Conservation (phyloP, 2,329 filamentous ascomycete genomes). For the Trichoderma sp. region DNA sequence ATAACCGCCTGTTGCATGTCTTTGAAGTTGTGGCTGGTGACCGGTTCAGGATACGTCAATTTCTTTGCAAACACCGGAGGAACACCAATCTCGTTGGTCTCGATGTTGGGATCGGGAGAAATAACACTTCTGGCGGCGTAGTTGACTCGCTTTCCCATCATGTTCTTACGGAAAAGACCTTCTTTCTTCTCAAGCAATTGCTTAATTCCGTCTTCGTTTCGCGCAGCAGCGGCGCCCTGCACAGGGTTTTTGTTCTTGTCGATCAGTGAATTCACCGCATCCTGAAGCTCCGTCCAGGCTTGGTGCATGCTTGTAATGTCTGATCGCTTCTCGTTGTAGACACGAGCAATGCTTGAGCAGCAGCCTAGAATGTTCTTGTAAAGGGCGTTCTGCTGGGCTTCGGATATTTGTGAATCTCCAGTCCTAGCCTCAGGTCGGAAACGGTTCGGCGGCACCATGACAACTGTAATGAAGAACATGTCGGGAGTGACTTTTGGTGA, state of each 20-base stretch:
- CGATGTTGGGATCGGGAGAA: constrained; percentile 96
- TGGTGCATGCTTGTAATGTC: constrained; percentile 73
- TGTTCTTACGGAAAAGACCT: constrained; percentile 96
- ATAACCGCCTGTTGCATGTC: constrained; percentile 95
- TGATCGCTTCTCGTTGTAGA: constrained; percentile 50
- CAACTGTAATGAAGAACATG: constrained; percentile 88
- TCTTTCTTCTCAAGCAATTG: constrained; percentile 98
- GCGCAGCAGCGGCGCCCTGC: constrained; percentile 71
- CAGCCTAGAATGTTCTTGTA: constrained; percentile 81
- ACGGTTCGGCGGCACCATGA: constrained; percentile 88
- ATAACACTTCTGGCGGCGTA: constrained; percentile 97
- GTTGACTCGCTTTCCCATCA: constrained; percentile 99
- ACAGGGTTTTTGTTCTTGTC: constrained; percentile 85
- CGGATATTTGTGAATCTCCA: constrained; percentile 76
- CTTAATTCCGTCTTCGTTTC: constrained; percentile 91
- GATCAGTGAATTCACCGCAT: constrained; percentile 87
- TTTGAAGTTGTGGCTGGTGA: constrained; percentile 95
- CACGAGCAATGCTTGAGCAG: constrained; percentile 69
- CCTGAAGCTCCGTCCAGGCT: constrained; percentile 80
- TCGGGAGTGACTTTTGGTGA: constrained; percentile 63
- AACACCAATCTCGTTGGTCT: constrained; percentile 98
- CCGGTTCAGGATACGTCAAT: constrained; percentile 93
- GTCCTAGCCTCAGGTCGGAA: constrained; percentile 85
- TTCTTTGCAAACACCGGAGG: constrained; percentile 97
- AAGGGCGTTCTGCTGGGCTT: constrained; percentile 82